Base-by-base conservation (phyloP, 163 green algal species). In the Scenedesmus sp. region DNA sequence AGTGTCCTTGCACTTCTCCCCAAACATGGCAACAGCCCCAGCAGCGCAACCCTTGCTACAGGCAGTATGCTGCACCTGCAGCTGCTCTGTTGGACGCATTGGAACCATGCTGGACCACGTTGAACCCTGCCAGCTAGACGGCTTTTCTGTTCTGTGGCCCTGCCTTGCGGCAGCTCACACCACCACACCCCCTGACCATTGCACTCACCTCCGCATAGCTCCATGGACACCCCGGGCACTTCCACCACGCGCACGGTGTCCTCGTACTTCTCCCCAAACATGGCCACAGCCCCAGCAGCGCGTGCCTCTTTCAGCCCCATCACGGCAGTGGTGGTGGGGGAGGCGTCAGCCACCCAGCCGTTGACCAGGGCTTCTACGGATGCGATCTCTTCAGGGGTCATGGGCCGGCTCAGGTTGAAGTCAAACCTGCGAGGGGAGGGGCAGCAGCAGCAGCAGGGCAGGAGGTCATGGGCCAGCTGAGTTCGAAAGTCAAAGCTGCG, bases 231-330 rank as follows among this genome's bases (percentile, higher is more conserved):
- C 52, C 94, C 96, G 5, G 96, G 96, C 34, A 99, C 96, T 64
- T 97, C 95, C 60, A 99, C 96, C 79, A 99, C 97, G 3, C 98
- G 95, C 91, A 99, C 98, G 12, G 94, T 93, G 77, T 98, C 97
- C 59, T 96, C 96, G 87, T 99, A 99, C 94, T 99, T 99, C 94
- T 99, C 98, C 1, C 98, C 98, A 95, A 99, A 99, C 97, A 99
- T 99, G 66, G 96, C 96, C 2, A 96, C 97, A 60, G 98, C 98
- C 6, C 98, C 98, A 56, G 94, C 96, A 0, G 95, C 96, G 92
- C 98, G 97, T 52, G 98, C 98, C 9, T 82, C 90, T 0, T 90
- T 56, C 1, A 90, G 74, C 3, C 2, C 86, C 84, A 94, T 91
- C 86, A 88, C 88, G 23, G 34, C 46, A 3, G 84, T 90, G 26